A percentile compares a stretch with the other conserved stretches of the same genome.
Conservation (phyloP, 176 grass and related monocot genomes). For the Dendrocalamus sinicus region DNA sequence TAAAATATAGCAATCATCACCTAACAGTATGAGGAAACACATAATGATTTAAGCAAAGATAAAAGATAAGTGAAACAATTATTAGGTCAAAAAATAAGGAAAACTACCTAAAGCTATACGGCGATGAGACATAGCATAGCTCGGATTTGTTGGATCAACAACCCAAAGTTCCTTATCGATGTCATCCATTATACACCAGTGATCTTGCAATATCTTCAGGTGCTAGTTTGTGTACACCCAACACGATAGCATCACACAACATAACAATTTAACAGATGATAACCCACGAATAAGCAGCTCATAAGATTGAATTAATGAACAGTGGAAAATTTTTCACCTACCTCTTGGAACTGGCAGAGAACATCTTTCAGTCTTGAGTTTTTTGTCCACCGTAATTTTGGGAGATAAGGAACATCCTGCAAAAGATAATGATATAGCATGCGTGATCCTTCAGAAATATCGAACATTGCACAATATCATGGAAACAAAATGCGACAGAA, state of each 20-base stretch:
- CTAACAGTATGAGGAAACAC: not conserved
- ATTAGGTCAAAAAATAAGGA: conserved; percentile 7
- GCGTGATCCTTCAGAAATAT: not conserved
- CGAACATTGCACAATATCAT: not conserved
- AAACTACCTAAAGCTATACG: conserved; percentile 60
- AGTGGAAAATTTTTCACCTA: not conserved
- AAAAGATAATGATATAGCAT: not conserved
- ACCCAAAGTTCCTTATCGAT: conserved; percentile 77
- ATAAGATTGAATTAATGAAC: conserved; percentile 6
- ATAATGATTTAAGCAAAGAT: not conserved
- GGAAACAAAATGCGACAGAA: not conserved
- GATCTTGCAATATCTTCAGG: conserved; percentile 68
- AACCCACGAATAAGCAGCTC: not conserved
- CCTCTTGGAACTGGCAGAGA: conserved; percentile 63
- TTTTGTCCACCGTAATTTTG: conserved; percentile 69
- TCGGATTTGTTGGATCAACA: conserved; percentile 56
- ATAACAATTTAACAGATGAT: conserved; percentile 4
- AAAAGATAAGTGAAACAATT: not conserved
- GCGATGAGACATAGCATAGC: conserved; percentile 57
- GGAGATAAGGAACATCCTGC: conserved; percentile 64
- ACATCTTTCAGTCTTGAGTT: conserved; percentile 68
- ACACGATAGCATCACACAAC: conserved; percentile 16
- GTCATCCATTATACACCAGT: conserved; percentile 73
- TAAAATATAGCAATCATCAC: conserved; percentile 52
- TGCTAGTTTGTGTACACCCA: conserved; percentile 53